Conservation (phyloP, 2,329 filamentous ascomycete species). For the Rhytidhysteron rufulum region DNA sequence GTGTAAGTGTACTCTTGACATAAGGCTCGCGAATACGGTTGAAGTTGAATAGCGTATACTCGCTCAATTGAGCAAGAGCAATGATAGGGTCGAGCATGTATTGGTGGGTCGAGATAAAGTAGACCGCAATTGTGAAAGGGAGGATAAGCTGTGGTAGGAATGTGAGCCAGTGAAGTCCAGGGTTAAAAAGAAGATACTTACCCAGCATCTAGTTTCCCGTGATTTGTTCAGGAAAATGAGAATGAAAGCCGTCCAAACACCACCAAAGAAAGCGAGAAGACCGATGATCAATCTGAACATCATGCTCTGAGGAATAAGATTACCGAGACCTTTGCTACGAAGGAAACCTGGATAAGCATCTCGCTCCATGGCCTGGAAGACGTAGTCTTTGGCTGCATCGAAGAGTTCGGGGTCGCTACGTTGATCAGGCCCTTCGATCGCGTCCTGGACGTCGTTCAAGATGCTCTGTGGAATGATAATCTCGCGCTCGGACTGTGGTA, state of each 20-base stretch:
- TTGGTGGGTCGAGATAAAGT: slow-evolving; percentile 71
- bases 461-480: slow-evolving; percentile 90
- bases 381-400: slow-evolving; percentile 96
- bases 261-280: slow-evolving; percentile 81
- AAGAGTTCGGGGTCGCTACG: slow-evolving; percentile 97
- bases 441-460: slow-evolving; percentile 75
- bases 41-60: slow-evolving; percentile 95
- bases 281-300: slow-evolving; percentile 82
- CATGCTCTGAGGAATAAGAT: slow-evolving; percentile 87
- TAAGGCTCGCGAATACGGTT: slow-evolving; percentile 85
- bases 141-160: slow-evolving; percentile 63
- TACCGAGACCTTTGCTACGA: slow-evolving; percentile 90
- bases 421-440: slow-evolving; percentile 78
- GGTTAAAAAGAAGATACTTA: slow-evolving; percentile 46
- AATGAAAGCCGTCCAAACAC: slow-evolving; percentile 89
- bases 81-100: slow-evolving; percentile 92
- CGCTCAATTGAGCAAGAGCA: slow-evolving; percentile 83
- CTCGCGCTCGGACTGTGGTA: slow-evolving; percentile 93
- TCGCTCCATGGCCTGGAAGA: slow-evolving; percentile 98
- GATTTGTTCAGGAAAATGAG: slow-evolving; percentile 85
- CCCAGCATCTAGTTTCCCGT: slow-evolving; percentile 75
- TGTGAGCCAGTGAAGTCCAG: slow-evolving; percentile 1
- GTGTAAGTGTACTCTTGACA: slow-evolving; percentile 78
- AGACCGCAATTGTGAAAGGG: slow-evolving; percentile 87
- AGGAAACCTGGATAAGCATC: slow-evolving; percentile 98